Percentiles rank a stretch among this genome's conserved stretches.
These are phyloP conservation scores for Tolypocladium album DNA, from an alignment of 2,329 filamentous ascomycete species.

Conservation along the genomic window DNA sequence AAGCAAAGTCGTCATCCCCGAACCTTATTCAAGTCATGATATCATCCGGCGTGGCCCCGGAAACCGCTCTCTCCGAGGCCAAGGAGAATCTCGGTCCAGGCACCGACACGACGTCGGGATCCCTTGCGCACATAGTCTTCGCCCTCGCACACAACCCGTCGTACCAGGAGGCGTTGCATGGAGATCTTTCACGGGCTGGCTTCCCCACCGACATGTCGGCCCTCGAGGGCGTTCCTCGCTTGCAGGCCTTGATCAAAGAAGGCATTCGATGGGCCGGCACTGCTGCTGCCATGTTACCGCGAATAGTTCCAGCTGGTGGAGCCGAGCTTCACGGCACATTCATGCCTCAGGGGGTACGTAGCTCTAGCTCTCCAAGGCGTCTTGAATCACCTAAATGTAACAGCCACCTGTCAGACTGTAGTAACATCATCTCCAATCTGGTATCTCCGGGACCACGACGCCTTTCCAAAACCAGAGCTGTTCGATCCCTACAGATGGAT, in stretches of 20 bases:
- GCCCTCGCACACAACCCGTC: neutral
- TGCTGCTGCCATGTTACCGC: neutral
- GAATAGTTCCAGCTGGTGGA: neutral
- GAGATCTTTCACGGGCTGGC: neutral
- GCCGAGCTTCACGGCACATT: neutral
- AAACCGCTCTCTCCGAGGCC: neutral
- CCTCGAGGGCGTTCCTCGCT: neutral
- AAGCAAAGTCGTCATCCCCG: neutral
- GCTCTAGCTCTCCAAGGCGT: neutral
- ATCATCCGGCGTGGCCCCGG: neutral
- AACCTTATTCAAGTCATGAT: neutral
- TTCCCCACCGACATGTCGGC: neutral
- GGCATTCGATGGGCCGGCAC: neutral
- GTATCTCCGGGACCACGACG: neutral
- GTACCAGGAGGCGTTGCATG: neutral
- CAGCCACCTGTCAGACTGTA: neutral
- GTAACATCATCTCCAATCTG: neutral
- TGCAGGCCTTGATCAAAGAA: neutral
- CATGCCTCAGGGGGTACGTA: neutral
- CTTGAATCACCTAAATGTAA: neutral
- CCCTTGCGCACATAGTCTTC: neutral
- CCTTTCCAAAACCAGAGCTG: neutral
- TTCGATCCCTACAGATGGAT: neutral
- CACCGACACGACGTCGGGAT: neutral
- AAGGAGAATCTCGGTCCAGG: neutral